Evolutionary conservation across 768 basidiomycete species (phyloP), one percentile per base, ranked within the genome.

Genomic region (Hysterangium stoloniferum): DNA sequence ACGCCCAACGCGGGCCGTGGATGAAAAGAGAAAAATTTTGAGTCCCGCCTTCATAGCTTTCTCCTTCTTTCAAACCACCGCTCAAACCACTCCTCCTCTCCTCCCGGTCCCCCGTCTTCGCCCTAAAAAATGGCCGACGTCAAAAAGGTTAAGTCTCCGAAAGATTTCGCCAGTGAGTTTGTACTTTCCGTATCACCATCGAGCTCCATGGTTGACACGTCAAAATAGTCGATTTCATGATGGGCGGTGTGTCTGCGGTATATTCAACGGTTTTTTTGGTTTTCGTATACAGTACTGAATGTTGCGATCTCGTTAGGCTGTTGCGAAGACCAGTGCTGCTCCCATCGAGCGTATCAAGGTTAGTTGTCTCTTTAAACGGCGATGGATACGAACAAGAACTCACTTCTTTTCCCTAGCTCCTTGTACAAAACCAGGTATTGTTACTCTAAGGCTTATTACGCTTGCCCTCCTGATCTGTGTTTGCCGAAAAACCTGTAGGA

Each of bases 271-370:
- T 27, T n/a, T 41, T 6, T 53, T 37, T 32, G 32, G 25, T 34
- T 37, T 27, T 8, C 20, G 31, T 28, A 17, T 8, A 20, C 8
- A 36, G 5, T 45, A 19, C 48, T 33, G 17, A 44, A 11, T 15
- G 11, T 49, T 33, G 28, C 53, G 40, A 54, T 31, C 54, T 54
- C 31, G 68, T 24, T 55, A 93, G 90, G 96, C 96, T 61, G 90
- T 98, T 69, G 87, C 96, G 50, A 99, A 99, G 82, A 98, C 96
- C 59, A 88, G 87, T 58, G 96, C 96, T 61, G 96, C 96, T 57
- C 96, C 96, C 72, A 99, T 99, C 64, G 96, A 98, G 82, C 93
- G 96, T 66, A 95, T 99, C 73, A 99, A 99, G 73, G 60, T 61
- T 37, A 17, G 57, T 58, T 45, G 6, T n/a, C 35, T 27, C 11